Evolutionary conservation across 2,329 filamentous ascomycete species (phyloP).

Genomic region (Ophiosphaerella narmari): DNA sequence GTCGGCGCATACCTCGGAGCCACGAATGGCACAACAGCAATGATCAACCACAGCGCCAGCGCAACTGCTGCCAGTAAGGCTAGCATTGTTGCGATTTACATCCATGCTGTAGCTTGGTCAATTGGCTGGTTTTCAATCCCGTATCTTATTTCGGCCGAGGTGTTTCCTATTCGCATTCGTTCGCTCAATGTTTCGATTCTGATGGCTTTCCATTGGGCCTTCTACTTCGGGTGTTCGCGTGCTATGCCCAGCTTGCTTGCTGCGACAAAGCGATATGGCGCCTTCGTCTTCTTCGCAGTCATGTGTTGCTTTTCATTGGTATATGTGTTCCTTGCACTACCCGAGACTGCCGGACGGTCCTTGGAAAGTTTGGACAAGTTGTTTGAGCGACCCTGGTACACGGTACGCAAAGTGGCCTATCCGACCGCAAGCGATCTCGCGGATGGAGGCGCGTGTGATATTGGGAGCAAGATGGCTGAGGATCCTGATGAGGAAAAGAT

Average conservation of each 20-base stretch:
- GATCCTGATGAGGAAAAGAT: no score
- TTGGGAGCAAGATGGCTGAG: neutral
- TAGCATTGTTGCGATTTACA: conserved; percentile 52
- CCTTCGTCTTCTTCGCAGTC: conserved; percentile 37
- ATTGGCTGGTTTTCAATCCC: conserved; percentile 56
- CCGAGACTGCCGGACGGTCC: conserved; percentile 26
- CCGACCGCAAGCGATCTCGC: conserved; percentile 11
- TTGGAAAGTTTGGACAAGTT: conserved; percentile 21
- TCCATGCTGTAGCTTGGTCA: conserved; percentile 52
- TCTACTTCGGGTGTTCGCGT: conserved; percentile 42
- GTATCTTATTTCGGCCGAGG: conserved; percentile 53
- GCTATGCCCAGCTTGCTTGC: conserved; percentile 44
- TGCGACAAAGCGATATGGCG: conserved; percentile 37
- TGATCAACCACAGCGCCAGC: conserved; percentile 11
- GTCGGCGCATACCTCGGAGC: conserved; percentile 38
- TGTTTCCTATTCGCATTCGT: conserved; percentile 51
- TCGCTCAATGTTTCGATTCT: conserved; percentile 49
- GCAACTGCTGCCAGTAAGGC: conserved; percentile 40
- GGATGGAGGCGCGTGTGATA: neutral
- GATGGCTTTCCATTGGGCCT: conserved; percentile 52
- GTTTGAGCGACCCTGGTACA: conserved; percentile 24
- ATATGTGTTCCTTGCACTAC: conserved; percentile 44
- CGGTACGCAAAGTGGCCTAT: conserved; percentile 21
- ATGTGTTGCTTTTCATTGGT: conserved; percentile 34
- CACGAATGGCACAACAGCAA: conserved; percentile 25